Conservation (phyloP, 1,284 basidiomycete genomes). For the Trametes hirsuta region DNA sequence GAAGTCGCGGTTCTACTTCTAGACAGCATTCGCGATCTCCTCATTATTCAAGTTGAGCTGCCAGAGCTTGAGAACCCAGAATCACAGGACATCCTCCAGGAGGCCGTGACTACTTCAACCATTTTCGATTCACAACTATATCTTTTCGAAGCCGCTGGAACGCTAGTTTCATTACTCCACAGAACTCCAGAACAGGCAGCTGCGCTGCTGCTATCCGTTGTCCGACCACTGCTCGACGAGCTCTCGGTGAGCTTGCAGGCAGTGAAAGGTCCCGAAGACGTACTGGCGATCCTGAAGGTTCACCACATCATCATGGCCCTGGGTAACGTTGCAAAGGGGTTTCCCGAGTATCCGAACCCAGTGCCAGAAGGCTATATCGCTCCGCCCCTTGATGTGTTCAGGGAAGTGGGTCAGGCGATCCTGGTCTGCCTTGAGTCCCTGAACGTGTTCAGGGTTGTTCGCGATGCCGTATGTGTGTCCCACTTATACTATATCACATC, state of each 20-base stretch:
- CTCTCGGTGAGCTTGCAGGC: constrained; percentile 72
- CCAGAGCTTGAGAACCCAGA: constrained; percentile 66
- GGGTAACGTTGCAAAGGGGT: constrained; percentile 95
- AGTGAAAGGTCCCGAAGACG: constrained; percentile 61
- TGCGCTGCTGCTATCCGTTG: constrained; percentile 74
- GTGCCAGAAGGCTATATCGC: constrained; percentile 69
- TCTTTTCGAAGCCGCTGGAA: constrained; percentile 92
- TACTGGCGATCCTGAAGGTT: constrained; percentile 82
- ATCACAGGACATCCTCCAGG: constrained; percentile 72
- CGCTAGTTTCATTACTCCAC: constrained; percentile 78
- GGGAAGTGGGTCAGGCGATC: constrained; percentile 88
- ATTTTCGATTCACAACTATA: constrained; percentile 93
- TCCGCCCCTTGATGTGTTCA: constrained; percentile 83
- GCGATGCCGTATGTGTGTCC: constrained; percentile 80
- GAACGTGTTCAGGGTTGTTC: constrained; percentile 86
- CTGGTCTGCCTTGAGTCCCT: constrained; percentile 87
- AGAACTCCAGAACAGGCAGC: constrained; percentile 75
- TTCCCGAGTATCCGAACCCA: constrained; percentile 83
- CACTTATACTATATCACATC: constrained; percentile 16
- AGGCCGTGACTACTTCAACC: constrained; percentile 76
- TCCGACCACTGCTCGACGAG: constrained; percentile 82
- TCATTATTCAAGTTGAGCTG: constrained; percentile 66
- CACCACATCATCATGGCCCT: constrained; percentile 97
- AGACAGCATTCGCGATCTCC: constrained; percentile 73
- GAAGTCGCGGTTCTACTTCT: constrained; percentile 77